Evolutionary conservation across 768 basidiomycete genomes (phyloP).

Genomic region (Boletus sensibilis): DNA sequence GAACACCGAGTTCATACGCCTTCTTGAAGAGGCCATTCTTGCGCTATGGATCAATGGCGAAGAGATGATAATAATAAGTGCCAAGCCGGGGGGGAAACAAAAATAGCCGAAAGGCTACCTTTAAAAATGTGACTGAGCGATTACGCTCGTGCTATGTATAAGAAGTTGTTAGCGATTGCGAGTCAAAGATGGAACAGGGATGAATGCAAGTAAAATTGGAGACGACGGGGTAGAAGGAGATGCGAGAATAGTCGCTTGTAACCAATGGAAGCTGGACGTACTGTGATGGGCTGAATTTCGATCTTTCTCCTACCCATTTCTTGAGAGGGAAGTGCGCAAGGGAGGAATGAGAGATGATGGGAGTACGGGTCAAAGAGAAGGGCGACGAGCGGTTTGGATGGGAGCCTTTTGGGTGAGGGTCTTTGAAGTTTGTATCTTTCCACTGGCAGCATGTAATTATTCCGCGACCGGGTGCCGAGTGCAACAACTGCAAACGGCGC

Average conservation of each 20-base stretch:
- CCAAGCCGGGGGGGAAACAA: conserved; percentile 41
- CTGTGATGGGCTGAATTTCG: conserved; percentile 78
- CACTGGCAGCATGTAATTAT: conserved; percentile 37
- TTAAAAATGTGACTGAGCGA: conserved; percentile 87
- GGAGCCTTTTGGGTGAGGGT: conserved; percentile 34
- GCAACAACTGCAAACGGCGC: conserved; percentile 38
- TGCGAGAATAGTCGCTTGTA: conserved; percentile 22
- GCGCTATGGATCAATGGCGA: conserved; percentile 47
- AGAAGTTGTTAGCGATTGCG: conserved; percentile 33
- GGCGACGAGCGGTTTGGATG: conserved; percentile 24
- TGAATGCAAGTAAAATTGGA: conserved; percentile 31
- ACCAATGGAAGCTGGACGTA: conserved; percentile 39
- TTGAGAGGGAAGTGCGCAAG: neutral
- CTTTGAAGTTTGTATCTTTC: conserved; percentile 37
- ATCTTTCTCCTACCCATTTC: conserved; percentile 77
- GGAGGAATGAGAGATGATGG: conserved; percentile 18
- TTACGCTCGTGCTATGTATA: conserved; percentile 84
- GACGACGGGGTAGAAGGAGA: conserved; percentile 14
- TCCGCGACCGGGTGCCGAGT: conserved; percentile 39
- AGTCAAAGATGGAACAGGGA: conserved; percentile 33
- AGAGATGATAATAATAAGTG: conserved; percentile 34
- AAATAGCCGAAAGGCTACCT: conserved; percentile 71
- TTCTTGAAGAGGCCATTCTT: conserved; percentile 92
- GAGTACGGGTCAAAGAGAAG: conserved; percentile 19
- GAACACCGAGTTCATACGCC: conserved; percentile 86